These are phyloP conservation scores for Trichoderma virens DNA, from an alignment of 495 filamentous ascomycete species.

Conservation along the genomic window DNA sequence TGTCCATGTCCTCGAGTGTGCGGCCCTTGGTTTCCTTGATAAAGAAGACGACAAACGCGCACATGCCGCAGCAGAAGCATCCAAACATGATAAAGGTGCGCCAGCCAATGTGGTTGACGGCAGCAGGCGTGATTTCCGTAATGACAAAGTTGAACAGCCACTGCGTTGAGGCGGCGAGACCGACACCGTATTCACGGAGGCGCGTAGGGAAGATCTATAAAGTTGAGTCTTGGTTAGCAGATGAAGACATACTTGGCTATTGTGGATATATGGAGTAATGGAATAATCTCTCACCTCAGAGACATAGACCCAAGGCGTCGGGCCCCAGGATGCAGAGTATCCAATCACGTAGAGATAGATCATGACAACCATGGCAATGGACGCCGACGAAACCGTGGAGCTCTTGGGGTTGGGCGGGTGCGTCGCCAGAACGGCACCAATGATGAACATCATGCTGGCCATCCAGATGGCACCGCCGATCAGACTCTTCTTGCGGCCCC, in stretches of 20 bases:
- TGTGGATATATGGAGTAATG: conserved; percentile 43
- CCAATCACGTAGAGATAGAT: conserved; percentile 16
- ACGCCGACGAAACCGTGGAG: conserved; percentile 21
- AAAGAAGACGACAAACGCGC: conserved; percentile 62
- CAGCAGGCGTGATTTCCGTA: conserved; percentile 47
- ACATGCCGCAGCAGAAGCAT: conserved; percentile 59
- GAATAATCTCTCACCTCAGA: not conserved
- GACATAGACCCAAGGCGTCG: conserved; percentile 68
- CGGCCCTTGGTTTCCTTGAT: conserved; percentile 66
- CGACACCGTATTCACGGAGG: conserved; percentile 62
- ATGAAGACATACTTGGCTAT: conserved; percentile 51
- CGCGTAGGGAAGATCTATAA: conserved; percentile 66
- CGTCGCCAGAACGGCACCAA: conserved; percentile 47
- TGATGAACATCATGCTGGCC: conserved; percentile 47
- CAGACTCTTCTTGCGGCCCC: conserved; percentile 41
- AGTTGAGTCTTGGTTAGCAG: conserved; percentile 50
- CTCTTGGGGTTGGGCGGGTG: conserved; percentile 24
- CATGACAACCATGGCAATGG: conserved; percentile 9
- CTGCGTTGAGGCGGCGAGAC: conserved; percentile 60
- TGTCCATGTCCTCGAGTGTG: conserved; percentile 33
- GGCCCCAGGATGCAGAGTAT: conserved; percentile 60
- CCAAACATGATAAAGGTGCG: conserved; percentile 51
- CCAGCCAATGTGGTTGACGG: conserved; percentile 49
- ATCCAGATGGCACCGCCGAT: conserved; percentile 19
- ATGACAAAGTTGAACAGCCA: conserved; percentile 69